A percentile compares a stretch with the other conserved stretches of the same genome.
Conservation (phyloP, 768 basidiomycete genomes). For the Tulasnella sp. region DNA sequence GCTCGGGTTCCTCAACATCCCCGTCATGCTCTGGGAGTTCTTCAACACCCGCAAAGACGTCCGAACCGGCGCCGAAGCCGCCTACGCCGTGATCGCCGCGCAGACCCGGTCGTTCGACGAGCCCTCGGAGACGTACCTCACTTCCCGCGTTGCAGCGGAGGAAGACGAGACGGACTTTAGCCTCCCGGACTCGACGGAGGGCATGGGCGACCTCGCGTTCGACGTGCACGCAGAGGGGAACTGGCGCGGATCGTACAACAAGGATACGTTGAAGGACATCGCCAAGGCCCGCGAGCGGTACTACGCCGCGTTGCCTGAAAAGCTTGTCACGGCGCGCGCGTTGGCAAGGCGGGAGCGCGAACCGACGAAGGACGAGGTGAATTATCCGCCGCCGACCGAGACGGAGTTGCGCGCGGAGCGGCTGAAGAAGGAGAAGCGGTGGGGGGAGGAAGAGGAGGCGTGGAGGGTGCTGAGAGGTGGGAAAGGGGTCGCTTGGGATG, state of each 20-base stretch:
- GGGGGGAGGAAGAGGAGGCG: slow-evolving; percentile 68
- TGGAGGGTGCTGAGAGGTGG: slow-evolving; percentile 67
- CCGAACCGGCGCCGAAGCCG: slow-evolving; percentile 69
- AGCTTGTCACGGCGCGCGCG: slow-evolving; percentile 60
- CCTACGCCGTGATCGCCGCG: slow-evolving; percentile 56
- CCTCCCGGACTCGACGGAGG: not conserved
- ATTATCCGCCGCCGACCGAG: slow-evolving; percentile 74
- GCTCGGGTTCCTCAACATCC: slow-evolving; percentile 74
- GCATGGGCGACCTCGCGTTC: slow-evolving; percentile 61
- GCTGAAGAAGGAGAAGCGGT: slow-evolving; percentile 76
- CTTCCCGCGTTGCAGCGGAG: slow-evolving; percentile 13
- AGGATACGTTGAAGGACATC: slow-evolving; percentile 41
- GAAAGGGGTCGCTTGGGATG: slow-evolving; percentile 61
- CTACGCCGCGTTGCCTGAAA: slow-evolving; percentile 55
- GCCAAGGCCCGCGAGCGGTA: slow-evolving; percentile 62
- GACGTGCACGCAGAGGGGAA: slow-evolving; percentile 52
- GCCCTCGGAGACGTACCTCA: slow-evolving; percentile 21
- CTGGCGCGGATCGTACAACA: slow-evolving; percentile 48
- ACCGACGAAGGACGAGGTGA: slow-evolving; percentile 73
- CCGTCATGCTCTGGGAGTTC: slow-evolving; percentile 82
- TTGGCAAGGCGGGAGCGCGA: slow-evolving; percentile 64
- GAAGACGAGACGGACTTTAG: not conserved
- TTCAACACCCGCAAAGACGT: slow-evolving; percentile 83
- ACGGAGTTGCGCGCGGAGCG: slow-evolving; percentile 81
- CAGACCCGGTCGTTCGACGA: slow-evolving; percentile 47